Conservation (phyloP, 1,139 yeast genomes). For the Sugiyamaella sp. region DNA sequence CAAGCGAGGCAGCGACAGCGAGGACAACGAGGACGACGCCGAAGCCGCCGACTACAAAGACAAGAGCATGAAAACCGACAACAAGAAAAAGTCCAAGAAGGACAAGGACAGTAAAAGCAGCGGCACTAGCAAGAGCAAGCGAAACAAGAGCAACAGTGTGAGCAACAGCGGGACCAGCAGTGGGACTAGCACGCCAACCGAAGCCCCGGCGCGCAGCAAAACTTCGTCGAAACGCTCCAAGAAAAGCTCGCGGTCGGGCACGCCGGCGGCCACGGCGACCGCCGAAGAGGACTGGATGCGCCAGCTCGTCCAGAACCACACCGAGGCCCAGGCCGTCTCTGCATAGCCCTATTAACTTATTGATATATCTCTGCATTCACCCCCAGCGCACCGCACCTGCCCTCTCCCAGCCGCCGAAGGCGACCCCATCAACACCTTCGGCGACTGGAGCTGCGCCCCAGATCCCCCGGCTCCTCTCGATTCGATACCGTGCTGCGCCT, state of each 20-base stretch:
- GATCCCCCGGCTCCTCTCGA: too few relatives aligned
- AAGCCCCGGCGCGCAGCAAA: neutral
- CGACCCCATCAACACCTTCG: too few relatives aligned
- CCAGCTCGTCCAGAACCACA: constrained; percentile 7
- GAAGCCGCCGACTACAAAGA: neutral
- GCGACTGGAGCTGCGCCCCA: too few relatives aligned
- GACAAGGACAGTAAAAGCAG: constrained; percentile 14
- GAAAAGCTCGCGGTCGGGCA: neutral
- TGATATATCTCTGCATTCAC: neutral
- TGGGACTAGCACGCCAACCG: neutral
- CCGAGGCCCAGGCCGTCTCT: constrained; percentile 3
- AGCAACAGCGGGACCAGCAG: constrained; percentile 3
- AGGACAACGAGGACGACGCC: neutral
- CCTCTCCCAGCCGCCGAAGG: too few relatives aligned
- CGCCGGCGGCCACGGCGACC: neutral
- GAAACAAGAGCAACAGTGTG: constrained; percentile 8
- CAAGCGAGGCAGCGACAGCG: constrained; percentile 6
- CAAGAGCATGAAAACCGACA: constrained; percentile 14
- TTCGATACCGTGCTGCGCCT: too few relatives aligned
- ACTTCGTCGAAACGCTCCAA: neutral
- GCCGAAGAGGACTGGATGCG: constrained; percentile 19
- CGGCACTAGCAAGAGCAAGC: too few relatives aligned
- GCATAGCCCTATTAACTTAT: neutral
- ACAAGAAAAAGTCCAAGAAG: constrained; percentile 15
- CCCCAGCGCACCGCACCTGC: neutral